A percentile compares a stretch with the other conserved stretches of the same genome.
Evolutionary conservation across 2,329 filamentous ascomycete species (phyloP).

Genomic region (Venturia nashicola): DNA sequence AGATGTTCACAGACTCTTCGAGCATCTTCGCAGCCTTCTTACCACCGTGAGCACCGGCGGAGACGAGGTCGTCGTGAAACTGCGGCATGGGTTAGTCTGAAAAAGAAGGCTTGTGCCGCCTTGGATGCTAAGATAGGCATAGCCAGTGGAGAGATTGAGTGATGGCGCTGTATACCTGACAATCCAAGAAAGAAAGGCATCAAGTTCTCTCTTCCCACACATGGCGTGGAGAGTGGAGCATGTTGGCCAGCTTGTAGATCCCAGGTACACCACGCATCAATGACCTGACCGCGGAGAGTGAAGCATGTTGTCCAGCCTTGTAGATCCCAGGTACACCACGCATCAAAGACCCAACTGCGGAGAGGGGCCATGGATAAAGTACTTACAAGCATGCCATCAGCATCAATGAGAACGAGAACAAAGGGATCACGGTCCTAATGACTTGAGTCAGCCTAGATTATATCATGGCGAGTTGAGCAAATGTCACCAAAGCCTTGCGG

Average conservation of each 20-base stretch:
- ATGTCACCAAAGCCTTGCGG: conserved; percentile 23
- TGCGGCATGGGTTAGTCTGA: conserved; percentile 9
- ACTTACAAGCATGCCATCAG: conserved; percentile 36
- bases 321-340: not conserved
- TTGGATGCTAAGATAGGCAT: not conserved
- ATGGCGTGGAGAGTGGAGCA: not conserved
- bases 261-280: not conserved
- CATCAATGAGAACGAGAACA: conserved; percentile 42
- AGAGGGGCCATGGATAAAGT: not conserved
- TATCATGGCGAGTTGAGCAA: not conserved
- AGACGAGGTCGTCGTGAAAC: conserved; percentile 39
- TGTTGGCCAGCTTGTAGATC: not conserved
- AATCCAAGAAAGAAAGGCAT: not conserved
- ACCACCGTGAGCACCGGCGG: conserved; percentile 39
- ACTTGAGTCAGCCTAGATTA: not conserved
- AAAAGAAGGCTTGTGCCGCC: not conserved
- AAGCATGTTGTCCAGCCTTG: not conserved
- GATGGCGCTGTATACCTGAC: not conserved
- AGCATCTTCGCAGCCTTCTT: conserved; percentile 39
- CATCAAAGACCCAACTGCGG: not conserved
- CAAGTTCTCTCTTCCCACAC: not conserved
- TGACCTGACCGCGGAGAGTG: not conserved
- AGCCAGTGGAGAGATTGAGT: not conserved
- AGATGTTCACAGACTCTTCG: conserved; percentile 29
- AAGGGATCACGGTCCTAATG: conserved; percentile 34